Base-by-base conservation (phyloP, 208 protist genomes). In the Novymonas esmeraldas region DNA sequence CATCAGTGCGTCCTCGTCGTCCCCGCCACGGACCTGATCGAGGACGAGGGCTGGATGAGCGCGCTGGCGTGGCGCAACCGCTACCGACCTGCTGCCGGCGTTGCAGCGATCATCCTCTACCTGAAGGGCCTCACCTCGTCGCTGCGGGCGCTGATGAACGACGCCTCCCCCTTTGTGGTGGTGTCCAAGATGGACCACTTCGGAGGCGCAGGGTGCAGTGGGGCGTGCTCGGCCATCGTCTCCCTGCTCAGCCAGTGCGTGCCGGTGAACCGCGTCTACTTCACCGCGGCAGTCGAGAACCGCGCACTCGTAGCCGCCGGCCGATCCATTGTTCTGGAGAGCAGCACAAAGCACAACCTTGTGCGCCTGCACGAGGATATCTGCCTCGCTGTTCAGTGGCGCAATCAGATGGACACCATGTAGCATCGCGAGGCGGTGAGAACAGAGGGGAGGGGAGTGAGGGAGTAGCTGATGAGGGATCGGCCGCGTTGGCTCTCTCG, bases 161-260 rank as follows among this genome's bases (percentile, higher is more conserved):
- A 92, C 69, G 62, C 64, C 7, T 69, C 81, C 5, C 84, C 84
- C 0, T 94, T 90, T 79, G 73, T 95, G 26, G 79, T 92, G 7
- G 70, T 95, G 11, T 85, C 78, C 5, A 89, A 93, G 63, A 95
- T 95, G 89, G 89, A 95, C 76, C 73, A 82, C 49, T 73, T 95
- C 51, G 86, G 89, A 46, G 89, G 89, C 0, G 73, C 72, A 31
- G 82, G 76, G 58, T 82, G 79, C 54, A 42, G 55, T 5, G 50
- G 59, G 1, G 78, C 86, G 20, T 61, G 78, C 18, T 55, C 75
- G 4, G 70, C 77, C 1, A 68, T 95, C 22, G 54, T 68, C 33
- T 62, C 76, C 10, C 42, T 87, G 2, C 64, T 95, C 44, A 58
- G 62, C 10, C 79, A 82, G 49, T 92, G 85, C 51, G 73, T 92